These are phyloP conservation scores for Trifolium repens DNA, from an alignment of 306 rosid genomes.

Conservation along the genomic window DNA sequence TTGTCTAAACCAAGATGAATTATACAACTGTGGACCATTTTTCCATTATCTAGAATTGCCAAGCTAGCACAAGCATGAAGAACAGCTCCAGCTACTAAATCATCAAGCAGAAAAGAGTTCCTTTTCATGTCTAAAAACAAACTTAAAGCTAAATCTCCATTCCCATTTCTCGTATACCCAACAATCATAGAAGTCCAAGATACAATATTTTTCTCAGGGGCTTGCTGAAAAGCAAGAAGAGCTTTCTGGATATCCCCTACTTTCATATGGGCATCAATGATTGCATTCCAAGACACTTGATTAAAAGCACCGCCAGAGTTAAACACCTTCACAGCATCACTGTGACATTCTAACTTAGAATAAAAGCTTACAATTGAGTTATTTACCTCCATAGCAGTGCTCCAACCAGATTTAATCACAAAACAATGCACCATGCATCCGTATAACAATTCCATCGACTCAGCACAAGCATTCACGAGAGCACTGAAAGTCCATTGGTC, in stretches of 20 bases:
- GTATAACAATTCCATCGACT: conserved; percentile 47
- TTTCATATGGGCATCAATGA: conserved; percentile 83
- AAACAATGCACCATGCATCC: conserved; percentile 69
- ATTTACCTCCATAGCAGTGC: conserved; percentile 60
- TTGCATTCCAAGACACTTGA: conserved; percentile 83
- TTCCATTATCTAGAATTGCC: conserved; percentile 60
- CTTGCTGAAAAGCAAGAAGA: conserved; percentile 62
- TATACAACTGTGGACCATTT: conserved; percentile 64
- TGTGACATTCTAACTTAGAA: conserved; percentile 59
- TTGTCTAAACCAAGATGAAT: conserved; percentile 55
- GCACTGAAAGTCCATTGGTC: conserved; percentile 84
- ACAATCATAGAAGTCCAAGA: conserved; percentile 86
- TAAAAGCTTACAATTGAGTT: conserved; percentile 78
- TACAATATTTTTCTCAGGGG: conserved; percentile 67
- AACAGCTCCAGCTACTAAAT: conserved; percentile 67
- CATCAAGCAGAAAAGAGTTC: conserved; percentile 63
- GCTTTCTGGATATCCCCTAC: conserved; percentile 64
- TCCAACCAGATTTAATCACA: conserved; percentile 75
- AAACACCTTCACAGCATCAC: conserved; percentile 56
- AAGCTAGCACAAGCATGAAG: conserved; percentile 83
- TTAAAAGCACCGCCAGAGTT: conserved; percentile 53
- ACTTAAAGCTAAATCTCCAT: conserved; percentile 65
- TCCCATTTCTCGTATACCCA: conserved; percentile 70
- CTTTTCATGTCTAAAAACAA: conserved; percentile 67
- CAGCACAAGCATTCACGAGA: conserved; percentile 65